Evolutionary conservation across 495 filamentous ascomycete species (phyloP), one percentile per base, ranked within the genome.

Genomic region (Penicillium soppii): DNA sequence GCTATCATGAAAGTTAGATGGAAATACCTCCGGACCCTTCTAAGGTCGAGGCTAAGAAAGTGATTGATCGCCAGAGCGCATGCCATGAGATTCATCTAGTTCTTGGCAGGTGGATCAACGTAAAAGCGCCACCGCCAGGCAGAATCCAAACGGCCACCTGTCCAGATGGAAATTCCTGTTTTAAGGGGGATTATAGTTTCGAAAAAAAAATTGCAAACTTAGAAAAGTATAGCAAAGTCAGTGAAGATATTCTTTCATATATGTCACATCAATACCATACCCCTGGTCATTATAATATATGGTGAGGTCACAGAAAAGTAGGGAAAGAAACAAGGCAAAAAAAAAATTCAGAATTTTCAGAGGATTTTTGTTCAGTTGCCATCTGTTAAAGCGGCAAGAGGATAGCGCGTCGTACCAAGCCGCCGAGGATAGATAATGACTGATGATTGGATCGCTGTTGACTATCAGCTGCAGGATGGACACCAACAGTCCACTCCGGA

Each of bases 351-450:
- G 29, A 32, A 32, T 32, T 32, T 12, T 7, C 29, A 32, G 56
- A 57, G 60, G 65, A 63, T 67, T 66, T 67, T 76, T 67, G 72
- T 73, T 77, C 75, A 70, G 56, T 65, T 63, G 55, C 54, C 54
- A 52, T 62, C 49, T 47, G 56, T 63, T 70, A 75, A 77, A 73
- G 72, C 66, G 62, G 65, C 70, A 53, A 70, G 58, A 60, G 53
- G 46, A 56, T 56, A 60, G 67, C 68, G 64, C 60, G 61, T 70
- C 61, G 60, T 36, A 56, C 59, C 61, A 61, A 67, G 53, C 53
- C 55, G 55, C 55, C 56, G 56, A 61, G 62, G 52, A 48, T 52
- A 55, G 50, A 33, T 33, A 52, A 42, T 40, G 51, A 50, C 46
- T 12, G 48, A 39, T 69, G 61, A 73, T 75, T 74, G 72, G 70